A percentile compares a stretch with the other conserved stretches of the same genome.
Conservation (phyloP, 805 yeast species). For the Lachancea dasiensis region DNA sequence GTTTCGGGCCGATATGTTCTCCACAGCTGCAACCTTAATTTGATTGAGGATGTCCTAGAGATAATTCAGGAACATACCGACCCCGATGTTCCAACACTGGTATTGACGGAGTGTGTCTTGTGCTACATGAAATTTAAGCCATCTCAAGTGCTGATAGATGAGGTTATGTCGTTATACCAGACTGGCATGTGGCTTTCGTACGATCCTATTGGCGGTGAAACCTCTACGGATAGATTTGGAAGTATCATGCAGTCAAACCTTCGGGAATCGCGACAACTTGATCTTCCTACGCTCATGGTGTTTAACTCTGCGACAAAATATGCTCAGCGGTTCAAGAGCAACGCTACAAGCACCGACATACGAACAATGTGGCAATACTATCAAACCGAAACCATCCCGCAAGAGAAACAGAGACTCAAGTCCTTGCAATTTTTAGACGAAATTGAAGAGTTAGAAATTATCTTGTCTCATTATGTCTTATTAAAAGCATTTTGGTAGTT, state of each 20-base stretch:
- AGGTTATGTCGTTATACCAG: slow-evolving; percentile 26
- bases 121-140: slow-evolving; percentile 45
- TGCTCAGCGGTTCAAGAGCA: slow-evolving; percentile 17
- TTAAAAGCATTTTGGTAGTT: slow-evolving; percentile 24
- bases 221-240: slow-evolving; percentile 41
- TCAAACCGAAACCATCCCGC: slow-evolving; percentile 29
- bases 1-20: slow-evolving; percentile 24
- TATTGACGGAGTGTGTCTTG: slow-evolving; percentile 53
- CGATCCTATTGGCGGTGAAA: slow-evolving; percentile 54
- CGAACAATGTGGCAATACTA: slow-evolving; percentile 34
- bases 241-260: slow-evolving; percentile 48
- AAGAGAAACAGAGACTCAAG: slow-evolving; percentile 39
- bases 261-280: slow-evolving; percentile 41
- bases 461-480: slow-evolving; percentile 50
- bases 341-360: slow-evolving; percentile 8
- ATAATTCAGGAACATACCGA: slow-evolving; percentile 21
- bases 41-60: slow-evolving; percentile 22
- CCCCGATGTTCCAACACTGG: slow-evolving; percentile 38
- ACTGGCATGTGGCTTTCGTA: slow-evolving; percentile 37
- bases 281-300: slow-evolving; percentile 36
- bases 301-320: slow-evolving; percentile 35
- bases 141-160: slow-evolving; percentile 35
- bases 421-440: slow-evolving; percentile 52
- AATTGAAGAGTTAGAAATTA: slow-evolving; percentile 47
- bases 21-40: slow-evolving; percentile 33